phyloP scores from a whole-genome alignment of 2,329 filamentous ascomycete genomes.

The Alternaria incomplexa region DNA sequence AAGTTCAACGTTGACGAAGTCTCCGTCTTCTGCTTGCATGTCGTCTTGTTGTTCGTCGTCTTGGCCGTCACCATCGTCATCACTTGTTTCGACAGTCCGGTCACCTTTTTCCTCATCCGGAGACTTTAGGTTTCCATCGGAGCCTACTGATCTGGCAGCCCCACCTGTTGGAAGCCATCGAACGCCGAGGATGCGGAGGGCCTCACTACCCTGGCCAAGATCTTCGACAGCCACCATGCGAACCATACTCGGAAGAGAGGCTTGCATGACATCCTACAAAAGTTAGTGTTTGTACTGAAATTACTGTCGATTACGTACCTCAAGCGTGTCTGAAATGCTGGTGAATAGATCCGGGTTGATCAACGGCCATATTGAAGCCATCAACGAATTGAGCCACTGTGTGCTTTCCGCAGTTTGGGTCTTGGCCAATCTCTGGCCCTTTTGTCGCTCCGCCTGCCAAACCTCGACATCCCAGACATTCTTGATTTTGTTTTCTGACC shows the following conservation, averaged over 20 bases:
- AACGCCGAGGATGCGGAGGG: slow-evolving; percentile 72
- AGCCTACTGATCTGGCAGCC: slow-evolving; percentile 65
- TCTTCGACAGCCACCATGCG: slow-evolving; percentile 79
- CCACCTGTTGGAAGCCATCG: slow-evolving; percentile 76
- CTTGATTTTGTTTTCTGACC: slow-evolving; percentile 66
- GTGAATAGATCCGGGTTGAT: slow-evolving; percentile 78
- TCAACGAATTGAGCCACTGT: slow-evolving; percentile 73
- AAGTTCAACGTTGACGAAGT: slow-evolving; percentile 78
- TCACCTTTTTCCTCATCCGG: slow-evolving; percentile 57
- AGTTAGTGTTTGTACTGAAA: slow-evolving; percentile 14
- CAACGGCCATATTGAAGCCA: slow-evolving; percentile 73
- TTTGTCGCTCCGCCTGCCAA: slow-evolving; percentile 68
- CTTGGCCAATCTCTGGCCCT: slow-evolving; percentile 57
- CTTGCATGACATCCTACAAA: slow-evolving; percentile 74
- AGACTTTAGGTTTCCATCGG: slow-evolving; percentile 63
- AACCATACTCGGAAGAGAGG: slow-evolving; percentile 70
- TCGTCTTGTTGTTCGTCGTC: slow-evolving; percentile 40
- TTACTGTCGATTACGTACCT: slow-evolving; percentile 44
- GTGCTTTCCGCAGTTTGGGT: slow-evolving; percentile 67
- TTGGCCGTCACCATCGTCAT: slow-evolving; percentile 50
- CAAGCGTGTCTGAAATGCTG: slow-evolving; percentile 71
- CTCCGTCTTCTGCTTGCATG: slow-evolving; percentile 78
- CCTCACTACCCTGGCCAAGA: slow-evolving; percentile 75
- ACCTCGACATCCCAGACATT: slow-evolving; percentile 71
- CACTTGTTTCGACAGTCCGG: slow-evolving; percentile 56